These are phyloP conservation scores for Naematelia encephala DNA, from an alignment of 768 basidiomycete genomes.

Conservation along the genomic window DNA sequence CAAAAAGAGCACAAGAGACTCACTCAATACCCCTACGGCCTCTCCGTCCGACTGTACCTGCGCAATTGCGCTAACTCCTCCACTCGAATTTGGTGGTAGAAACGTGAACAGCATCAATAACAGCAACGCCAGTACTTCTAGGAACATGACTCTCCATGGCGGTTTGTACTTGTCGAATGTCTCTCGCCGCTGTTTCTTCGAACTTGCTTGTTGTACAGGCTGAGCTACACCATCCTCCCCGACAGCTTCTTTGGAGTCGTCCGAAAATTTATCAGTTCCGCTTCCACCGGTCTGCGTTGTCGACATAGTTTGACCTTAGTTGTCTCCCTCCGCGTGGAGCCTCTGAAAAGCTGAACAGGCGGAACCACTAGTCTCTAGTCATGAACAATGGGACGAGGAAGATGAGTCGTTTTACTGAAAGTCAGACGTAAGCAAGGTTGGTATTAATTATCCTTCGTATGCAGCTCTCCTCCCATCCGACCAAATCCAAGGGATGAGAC, in stretches of 20 bases:
- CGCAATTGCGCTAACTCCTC: background rate
- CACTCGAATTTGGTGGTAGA: background rate
- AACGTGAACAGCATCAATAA: background rate
- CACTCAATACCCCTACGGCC: background rate
- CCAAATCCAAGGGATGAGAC: background rate
- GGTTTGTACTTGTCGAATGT: background rate
- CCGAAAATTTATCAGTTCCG: too few species aligned
- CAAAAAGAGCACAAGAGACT: background rate
- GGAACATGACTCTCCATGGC: background rate
- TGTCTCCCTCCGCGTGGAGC: too few species aligned
- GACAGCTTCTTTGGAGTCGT: too few species aligned
- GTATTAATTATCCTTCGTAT: too few species aligned
- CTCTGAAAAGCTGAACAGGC: background rate
- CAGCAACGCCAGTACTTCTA: background rate
- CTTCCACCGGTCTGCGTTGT: too few species aligned
- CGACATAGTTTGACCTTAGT: too few species aligned
- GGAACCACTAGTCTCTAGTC: background rate
- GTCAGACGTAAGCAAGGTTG: too few species aligned
- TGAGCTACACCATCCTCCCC: too few species aligned
- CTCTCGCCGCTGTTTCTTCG: background rate
- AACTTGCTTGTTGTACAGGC: too few species aligned
- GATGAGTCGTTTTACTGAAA: background rate
- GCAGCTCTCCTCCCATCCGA: too few species aligned
- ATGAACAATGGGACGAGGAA: background rate
- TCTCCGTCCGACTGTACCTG: background rate